These are phyloP conservation scores for Melanogaster broomeanus DNA, from an alignment of 768 basidiomycete species.

Conservation along the genomic window DNA sequence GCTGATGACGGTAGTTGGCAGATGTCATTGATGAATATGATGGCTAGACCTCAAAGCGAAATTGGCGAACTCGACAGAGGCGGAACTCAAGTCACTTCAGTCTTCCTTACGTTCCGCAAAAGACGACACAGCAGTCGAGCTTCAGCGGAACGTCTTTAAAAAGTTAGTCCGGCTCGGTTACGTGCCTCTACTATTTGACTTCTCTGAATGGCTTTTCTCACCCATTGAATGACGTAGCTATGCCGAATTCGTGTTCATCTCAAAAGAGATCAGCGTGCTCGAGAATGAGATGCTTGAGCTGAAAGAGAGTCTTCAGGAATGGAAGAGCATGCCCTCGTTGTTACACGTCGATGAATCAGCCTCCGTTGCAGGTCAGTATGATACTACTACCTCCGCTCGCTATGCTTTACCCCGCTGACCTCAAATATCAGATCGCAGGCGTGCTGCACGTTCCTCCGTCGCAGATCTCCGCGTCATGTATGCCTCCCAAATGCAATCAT, in stretches of 20 bases:
- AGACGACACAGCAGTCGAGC: constrained; percentile 71
- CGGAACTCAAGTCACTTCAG: constrained; percentile 73
- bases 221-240: constrained; percentile 56
- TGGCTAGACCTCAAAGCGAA: constrained; percentile 74
- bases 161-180: constrained; percentile 51
- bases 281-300: constrained; percentile 98
- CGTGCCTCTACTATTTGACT: neutral
- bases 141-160: constrained; percentile 94
- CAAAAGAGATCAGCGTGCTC: constrained; percentile 93
- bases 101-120: constrained; percentile 72
- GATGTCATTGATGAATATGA: constrained; percentile 1
- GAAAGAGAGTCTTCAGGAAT: constrained; percentile 91
- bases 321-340: constrained; percentile 93
- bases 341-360: constrained; percentile 87
- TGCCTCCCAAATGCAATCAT: constrained; percentile 88
- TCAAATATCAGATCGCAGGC: constrained; percentile 46
- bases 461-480: constrained; percentile 94
- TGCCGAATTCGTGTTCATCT: constrained; percentile 94
- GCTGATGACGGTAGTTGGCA: neutral
- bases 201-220: constrained; percentile 8
- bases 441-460: constrained; percentile 84
- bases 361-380: constrained; percentile 50
- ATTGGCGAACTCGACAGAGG: constrained; percentile 86
- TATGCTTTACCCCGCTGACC: constrained; percentile 3
- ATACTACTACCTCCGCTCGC: constrained; percentile 24